Evolutionary conservation across 805 yeast species (phyloP).

Genomic region (Kodamaea hsintzibuensis): DNA sequence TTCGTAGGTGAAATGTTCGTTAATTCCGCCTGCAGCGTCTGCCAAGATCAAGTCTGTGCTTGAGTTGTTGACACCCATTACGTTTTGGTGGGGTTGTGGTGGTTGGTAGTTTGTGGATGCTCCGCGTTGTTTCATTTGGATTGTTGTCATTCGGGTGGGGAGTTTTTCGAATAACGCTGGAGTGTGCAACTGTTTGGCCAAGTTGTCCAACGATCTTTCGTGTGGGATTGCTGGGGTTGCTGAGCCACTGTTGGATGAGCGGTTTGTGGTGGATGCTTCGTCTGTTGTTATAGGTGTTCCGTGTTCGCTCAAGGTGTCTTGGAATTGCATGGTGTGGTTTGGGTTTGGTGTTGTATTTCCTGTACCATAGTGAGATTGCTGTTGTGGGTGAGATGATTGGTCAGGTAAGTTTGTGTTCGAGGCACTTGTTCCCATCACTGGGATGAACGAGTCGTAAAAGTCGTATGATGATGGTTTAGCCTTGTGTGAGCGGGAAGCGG

Average conservation of each 20-base stretch:
- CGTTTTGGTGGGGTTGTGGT: conserved; percentile 1
- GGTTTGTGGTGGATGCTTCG: conserved; percentile 5
- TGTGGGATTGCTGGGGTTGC: conserved; percentile 2
- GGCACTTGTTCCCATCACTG: conserved; percentile 28
- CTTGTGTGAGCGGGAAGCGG: conserved; percentile 7
- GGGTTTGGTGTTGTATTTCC: conserved; percentile 1
- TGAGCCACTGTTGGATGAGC: conserved; percentile 7
- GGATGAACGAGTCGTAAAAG: conserved; percentile 44
- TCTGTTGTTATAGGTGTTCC: conserved; percentile 1
- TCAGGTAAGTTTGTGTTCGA: not conserved
- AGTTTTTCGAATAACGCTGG: conserved; percentile 40
- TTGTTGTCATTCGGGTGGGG: conserved; percentile 35
- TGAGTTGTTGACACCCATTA: conserved; percentile 21
- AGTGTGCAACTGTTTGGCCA: conserved; percentile 40
- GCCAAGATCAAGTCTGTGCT: conserved; percentile 25
- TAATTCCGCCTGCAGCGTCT: conserved; percentile 24
- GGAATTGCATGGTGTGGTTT: conserved; percentile 1
- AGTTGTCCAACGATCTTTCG: conserved; percentile 30
- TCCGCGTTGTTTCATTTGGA: conserved; percentile 18
- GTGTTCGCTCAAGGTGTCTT: not conserved
- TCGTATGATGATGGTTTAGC: conserved; percentile 25
- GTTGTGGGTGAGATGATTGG: not conserved
- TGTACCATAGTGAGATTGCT: not conserved
- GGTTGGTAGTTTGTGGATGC: conserved; percentile 1
- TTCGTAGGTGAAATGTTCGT: conserved; percentile 33